Conservation (phyloP, 305 asterid species). For the Fraxinus greggii region DNA sequence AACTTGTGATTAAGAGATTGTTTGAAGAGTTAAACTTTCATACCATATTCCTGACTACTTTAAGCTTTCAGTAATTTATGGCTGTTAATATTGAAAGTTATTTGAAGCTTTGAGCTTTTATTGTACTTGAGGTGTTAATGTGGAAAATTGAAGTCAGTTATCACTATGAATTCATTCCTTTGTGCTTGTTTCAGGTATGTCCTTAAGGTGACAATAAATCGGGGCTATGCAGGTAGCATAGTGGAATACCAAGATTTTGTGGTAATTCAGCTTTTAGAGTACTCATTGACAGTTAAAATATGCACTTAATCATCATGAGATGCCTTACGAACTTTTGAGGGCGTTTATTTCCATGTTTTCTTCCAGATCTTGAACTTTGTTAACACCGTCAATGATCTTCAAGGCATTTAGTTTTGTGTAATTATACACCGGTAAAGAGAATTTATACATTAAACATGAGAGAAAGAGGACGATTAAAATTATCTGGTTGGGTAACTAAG, state of each 20-base stretch:
- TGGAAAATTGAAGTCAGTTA: not conserved
- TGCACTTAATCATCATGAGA: conserved; percentile 12
- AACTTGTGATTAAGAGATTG: not conserved
- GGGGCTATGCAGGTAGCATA: conserved; percentile 95
- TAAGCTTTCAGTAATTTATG: not conserved
- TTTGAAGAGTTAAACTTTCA: not conserved
- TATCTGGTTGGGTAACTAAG: not conserved
- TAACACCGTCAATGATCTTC: not conserved
- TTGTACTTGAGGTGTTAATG: not conserved
- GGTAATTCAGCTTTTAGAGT: conserved; percentile 38
- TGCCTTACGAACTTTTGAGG: not conserved
- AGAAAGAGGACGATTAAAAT: not conserved
- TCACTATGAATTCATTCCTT: not conserved
- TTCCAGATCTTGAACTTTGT: not conserved
- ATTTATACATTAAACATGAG: not conserved
- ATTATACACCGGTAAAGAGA: not conserved
- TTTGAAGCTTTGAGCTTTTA: conserved; percentile 3
- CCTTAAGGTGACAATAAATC: conserved; percentile 79
- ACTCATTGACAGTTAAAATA: conserved; percentile 18
- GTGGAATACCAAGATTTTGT: conserved; percentile 63
- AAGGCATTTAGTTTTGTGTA: not conserved
- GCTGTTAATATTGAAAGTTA: not conserved
- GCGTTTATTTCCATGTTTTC: not conserved
- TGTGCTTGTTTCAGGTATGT: conserved; percentile 63
- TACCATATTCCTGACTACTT: not conserved